phyloP scores from a whole-genome alignment of 345 rosid genomes.

The Camelina hispida region DNA sequence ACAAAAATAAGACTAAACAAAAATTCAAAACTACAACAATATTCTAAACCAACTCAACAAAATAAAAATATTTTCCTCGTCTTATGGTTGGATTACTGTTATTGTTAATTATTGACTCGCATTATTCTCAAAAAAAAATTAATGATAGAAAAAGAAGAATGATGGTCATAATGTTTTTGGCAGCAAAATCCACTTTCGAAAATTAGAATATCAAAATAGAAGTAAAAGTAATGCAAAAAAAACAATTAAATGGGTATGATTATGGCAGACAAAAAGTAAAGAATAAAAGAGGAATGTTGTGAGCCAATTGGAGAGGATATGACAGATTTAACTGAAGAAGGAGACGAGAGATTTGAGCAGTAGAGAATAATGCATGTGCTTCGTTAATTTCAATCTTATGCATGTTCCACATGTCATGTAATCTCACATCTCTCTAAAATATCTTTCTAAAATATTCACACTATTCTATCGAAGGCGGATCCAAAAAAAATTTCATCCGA shows the following conservation, averaged over 20 bases:
- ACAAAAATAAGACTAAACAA: constrained; percentile 8
- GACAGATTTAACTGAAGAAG: constrained; percentile 1
- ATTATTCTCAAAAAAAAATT: background rate
- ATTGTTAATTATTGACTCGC: constrained; percentile 35
- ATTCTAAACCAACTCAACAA: constrained; percentile 13
- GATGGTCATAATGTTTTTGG: constrained; percentile 48
- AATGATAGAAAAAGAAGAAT: constrained; percentile 37
- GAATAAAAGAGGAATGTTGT: constrained; percentile 43
- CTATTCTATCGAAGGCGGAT: too few relatives aligned
- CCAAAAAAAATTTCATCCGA: too few relatives aligned
- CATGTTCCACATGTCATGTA: constrained; percentile 46
- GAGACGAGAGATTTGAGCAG: constrained; percentile 23
- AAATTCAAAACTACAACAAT: constrained; percentile 1
- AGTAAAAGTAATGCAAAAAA: constrained; percentile 13
- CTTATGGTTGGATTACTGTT: constrained; percentile 40
- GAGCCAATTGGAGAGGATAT: constrained; percentile 42
- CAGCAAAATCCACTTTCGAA: constrained; percentile 42
- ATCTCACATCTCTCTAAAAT: too few relatives aligned
- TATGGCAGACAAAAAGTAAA: constrained; percentile 50
- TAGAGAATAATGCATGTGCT: constrained; percentile 39
- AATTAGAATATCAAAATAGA: constrained; percentile 1
- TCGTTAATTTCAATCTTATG: constrained; percentile 38
- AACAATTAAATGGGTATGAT: constrained; percentile 39
- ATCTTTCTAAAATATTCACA: too few relatives aligned
- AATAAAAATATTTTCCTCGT: constrained; percentile 15